phyloP scores from a whole-genome alignment of 164 flowering plant species.

The Magnolia kwangsiensis region DNA sequence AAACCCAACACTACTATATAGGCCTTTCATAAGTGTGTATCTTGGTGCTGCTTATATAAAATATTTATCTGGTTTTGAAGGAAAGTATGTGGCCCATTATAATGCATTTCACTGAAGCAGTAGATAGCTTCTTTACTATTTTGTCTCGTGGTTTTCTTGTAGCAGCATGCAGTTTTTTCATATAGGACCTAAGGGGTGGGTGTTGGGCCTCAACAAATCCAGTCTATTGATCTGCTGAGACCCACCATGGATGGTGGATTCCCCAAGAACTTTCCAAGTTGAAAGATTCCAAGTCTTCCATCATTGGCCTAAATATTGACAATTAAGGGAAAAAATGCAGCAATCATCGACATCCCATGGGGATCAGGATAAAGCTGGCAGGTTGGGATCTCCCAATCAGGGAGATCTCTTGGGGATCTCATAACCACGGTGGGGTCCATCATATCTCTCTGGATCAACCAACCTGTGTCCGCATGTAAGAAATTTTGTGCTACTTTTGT shows the following conservation, averaged over 20 bases:
- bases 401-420: background rate
- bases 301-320: background rate
- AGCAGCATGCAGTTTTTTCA: background rate
- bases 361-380: background rate
- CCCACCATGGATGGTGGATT: background rate
- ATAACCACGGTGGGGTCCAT: background rate
- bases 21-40: slow-evolving; percentile 75
- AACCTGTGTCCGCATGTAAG: background rate
- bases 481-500: background rate
- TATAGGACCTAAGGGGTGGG: background rate
- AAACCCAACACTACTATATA: slow-evolving; percentile 42
- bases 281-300: background rate
- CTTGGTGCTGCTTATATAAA: slow-evolving; percentile 79
- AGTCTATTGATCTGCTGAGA: background rate
- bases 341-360: background rate
- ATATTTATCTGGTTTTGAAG: slow-evolving; percentile 65
- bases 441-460: background rate
- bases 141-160: background rate
- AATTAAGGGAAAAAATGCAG: too few species aligned
- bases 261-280: background rate
- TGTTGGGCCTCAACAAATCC: background rate
- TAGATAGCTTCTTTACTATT: background rate
- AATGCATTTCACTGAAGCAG: background rate
- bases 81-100: slow-evolving; percentile 48
- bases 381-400: background rate